Evolutionary conservation across 441 rosid species (phyloP).

Genomic region (Flueggea neowawraea): DNA sequence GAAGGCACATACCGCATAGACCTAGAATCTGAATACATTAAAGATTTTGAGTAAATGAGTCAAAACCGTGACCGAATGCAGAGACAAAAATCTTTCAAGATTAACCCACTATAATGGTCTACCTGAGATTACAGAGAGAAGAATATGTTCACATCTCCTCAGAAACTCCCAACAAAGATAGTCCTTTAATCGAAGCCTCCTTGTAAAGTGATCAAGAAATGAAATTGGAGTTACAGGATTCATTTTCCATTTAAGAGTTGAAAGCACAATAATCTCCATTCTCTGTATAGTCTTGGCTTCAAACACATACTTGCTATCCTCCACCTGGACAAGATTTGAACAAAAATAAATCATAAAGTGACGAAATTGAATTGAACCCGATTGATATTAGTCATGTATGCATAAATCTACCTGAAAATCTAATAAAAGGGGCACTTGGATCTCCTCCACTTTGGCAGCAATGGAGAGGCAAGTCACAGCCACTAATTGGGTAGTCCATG

Average conservation of each 20-base stretch:
- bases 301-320: constrained; percentile 45
- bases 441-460: constrained; percentile 78
- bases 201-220: constrained; percentile 53
- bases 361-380: background rate
- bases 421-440: constrained; percentile 52
- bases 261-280: constrained; percentile 77
- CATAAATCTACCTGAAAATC: constrained; percentile 50
- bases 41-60: background rate
- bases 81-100: background rate
- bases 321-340: constrained; percentile 38
- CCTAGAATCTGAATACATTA: constrained; percentile 41
- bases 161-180: constrained; percentile 47
- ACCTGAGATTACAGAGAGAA: constrained; percentile 51
- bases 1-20: constrained; percentile 51
- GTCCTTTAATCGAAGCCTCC: constrained; percentile 54
- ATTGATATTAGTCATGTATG: background rate
- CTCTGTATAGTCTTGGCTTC: constrained; percentile 67
- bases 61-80: background rate
- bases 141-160: constrained; percentile 40
- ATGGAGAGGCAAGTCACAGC: constrained; percentile 72
- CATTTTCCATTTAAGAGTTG: constrained; percentile 74
- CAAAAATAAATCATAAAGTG: background rate
- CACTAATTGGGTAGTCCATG: constrained; percentile 66
- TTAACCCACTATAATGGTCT: background rate
- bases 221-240: constrained; percentile 66